Percentiles rank a stretch among this genome's conserved stretches.
These are phyloP conservation scores for Blastomyces emzantsi DNA, from an alignment of 2,329 filamentous ascomycete genomes.

Conservation along the genomic window DNA sequence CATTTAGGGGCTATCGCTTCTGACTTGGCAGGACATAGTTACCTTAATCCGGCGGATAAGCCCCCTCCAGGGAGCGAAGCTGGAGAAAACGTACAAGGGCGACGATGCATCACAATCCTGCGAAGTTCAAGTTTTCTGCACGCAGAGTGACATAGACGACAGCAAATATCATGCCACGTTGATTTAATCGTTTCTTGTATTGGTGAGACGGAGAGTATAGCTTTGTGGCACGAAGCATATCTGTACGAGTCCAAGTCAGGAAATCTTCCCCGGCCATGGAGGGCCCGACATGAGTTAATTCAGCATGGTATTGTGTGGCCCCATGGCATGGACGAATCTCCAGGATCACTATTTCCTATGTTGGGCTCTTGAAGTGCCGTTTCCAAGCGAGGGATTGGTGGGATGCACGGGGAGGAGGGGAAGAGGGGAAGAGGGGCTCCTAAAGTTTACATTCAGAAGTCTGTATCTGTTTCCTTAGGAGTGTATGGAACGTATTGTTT, in stretches of 20 bases:
- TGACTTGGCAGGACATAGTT: background rate
- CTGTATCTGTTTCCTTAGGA: background rate
- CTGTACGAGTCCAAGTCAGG: background rate
- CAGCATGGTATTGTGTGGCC: background rate
- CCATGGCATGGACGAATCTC: background rate
- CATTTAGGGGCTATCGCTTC: no score
- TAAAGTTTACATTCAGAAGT: background rate
- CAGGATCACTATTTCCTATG: background rate
- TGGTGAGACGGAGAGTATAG: background rate
- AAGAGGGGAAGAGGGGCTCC: background rate
- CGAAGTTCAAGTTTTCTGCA: background rate
- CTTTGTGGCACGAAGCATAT: background rate
- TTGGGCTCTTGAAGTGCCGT: background rate
- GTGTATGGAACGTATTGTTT: background rate
- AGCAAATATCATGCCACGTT: conserved; percentile 3
- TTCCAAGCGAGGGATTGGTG: background rate
- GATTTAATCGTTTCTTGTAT: background rate
- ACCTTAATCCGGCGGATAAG: background rate
- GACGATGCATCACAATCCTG: background rate
- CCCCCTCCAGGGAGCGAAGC: background rate
- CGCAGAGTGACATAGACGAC: background rate
- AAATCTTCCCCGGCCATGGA: background rate
- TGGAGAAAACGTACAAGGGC: background rate
- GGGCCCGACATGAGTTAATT: background rate
- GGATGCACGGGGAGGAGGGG: background rate